Conservation (phyloP, 768 basidiomycete species). For the Rhizopogon sp. region DNA sequence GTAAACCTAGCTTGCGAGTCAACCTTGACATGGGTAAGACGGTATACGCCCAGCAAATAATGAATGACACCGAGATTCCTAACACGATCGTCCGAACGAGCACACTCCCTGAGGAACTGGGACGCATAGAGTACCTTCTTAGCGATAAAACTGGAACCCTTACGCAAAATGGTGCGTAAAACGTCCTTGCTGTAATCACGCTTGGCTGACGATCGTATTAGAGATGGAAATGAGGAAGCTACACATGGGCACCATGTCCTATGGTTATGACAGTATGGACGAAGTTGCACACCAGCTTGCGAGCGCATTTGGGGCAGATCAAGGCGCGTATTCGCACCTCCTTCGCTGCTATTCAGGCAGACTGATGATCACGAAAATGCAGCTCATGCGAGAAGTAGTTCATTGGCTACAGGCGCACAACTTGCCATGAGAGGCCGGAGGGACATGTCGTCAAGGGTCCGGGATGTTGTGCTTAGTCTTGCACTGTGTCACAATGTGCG, state of each 20-base stretch:
- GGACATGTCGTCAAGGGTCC: slow-evolving; percentile 92
- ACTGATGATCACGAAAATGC: neutral
- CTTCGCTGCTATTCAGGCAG: neutral
- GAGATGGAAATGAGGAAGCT: slow-evolving; percentile 99
- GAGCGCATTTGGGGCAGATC: slow-evolving; percentile 72
- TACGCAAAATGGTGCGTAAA: slow-evolving; percentile 83
- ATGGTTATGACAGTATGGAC: slow-evolving; percentile 97
- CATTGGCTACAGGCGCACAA: slow-evolving; percentile 70
- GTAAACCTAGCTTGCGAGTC: slow-evolving; percentile 74
- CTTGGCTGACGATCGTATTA: slow-evolving; percentile 24
- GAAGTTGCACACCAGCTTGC: slow-evolving; percentile 93
- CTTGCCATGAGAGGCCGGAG: slow-evolving; percentile 83
- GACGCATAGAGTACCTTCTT: slow-evolving; percentile 90
- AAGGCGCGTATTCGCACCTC: slow-evolving; percentile 30
- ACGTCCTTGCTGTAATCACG: neutral
- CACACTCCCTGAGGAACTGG: slow-evolving; percentile 94
- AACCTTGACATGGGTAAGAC: slow-evolving; percentile 99
- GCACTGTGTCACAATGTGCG: slow-evolving; percentile 94
- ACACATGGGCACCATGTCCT: slow-evolving; percentile 98
- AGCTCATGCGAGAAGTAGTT: slow-evolving; percentile 46
- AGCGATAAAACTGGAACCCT: slow-evolving; percentile 98
- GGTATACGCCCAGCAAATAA: slow-evolving; percentile 93
- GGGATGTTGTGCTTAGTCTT: slow-evolving; percentile 88
- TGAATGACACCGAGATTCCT: slow-evolving; percentile 90
- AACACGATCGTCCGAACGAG: slow-evolving; percentile 96